Evolutionary conservation across 129 eudicot genomes (phyloP), one percentile per base, ranked within the genome.

Genomic region (Artemisia argyi): DNA sequence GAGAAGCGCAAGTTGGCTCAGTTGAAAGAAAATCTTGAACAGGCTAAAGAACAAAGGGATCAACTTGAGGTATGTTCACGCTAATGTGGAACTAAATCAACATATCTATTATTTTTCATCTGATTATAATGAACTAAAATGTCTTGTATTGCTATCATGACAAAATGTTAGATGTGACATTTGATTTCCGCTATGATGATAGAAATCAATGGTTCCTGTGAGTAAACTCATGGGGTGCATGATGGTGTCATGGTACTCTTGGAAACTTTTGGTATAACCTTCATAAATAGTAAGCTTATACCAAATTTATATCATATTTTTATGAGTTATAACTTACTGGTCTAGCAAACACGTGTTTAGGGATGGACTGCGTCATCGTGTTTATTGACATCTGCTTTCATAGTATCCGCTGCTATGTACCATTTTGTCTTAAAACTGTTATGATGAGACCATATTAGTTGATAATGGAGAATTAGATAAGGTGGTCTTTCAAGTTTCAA

Each of bases 41-140:
- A 65, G 76, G 88, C 91, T 76, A 79, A 77, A 69, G 91, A 83
- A 62, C 76, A 73, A 13, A 77, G 64, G 35, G 85, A 81, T 62
- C 91, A 84, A 67, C 82, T 83, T 57, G 96, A 86, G 97, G 97
- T 92, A 86, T 72, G 73, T 66, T 57, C 75, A 52, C 50, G 48
- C 64, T 62, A 20, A 20, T 20, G 22, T 20, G 22, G 22, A 20
- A 48, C 13, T 24, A 50, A 22, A 15, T n/a, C 9, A 50, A 24
- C 64, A 19, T 59, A 24, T 11, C 60, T 55, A 30, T 30, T 30
- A 3, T 30, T 30, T 30, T 30, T 30, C 4, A 1, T 30, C 35
- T 30, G 35, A 30, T 30, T 30, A 30, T 30, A 30, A 30, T 4
- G 35, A 30, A 6, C 35, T 30, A 30, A 30, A 30, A 30, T 30